Conservation (phyloP, 1,284 basidiomycete species). For the Ustilago sp. region DNA sequence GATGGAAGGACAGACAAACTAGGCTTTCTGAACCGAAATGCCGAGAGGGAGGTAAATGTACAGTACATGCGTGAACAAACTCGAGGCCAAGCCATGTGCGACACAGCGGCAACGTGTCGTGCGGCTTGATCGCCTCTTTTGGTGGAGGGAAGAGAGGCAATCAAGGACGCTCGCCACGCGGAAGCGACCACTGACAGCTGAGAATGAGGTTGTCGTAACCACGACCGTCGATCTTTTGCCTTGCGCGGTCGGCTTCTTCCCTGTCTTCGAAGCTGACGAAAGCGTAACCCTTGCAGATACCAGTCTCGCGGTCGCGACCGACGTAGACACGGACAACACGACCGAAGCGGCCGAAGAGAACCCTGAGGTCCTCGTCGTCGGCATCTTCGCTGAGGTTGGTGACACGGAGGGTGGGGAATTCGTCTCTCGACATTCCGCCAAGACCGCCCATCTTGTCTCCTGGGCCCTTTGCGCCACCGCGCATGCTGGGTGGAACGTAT, state of each 20-base stretch:
- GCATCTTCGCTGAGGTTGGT: slow-evolving; percentile 97
- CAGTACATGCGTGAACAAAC: slow-evolving; percentile 33
- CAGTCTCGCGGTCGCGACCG: slow-evolving; percentile 93
- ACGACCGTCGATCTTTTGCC: slow-evolving; percentile 91
- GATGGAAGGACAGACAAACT: slow-evolving; percentile 15
- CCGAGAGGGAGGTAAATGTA: slow-evolving; percentile 37
- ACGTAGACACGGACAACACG: slow-evolving; percentile 90
- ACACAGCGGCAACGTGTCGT: background rate
- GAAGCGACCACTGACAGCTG: slow-evolving; percentile 83
- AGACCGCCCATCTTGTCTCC: slow-evolving; percentile 82
- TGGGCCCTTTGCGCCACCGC: slow-evolving; percentile 75
- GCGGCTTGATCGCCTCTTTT: slow-evolving; percentile 14
- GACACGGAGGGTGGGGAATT: slow-evolving; percentile 94
- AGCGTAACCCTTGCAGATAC: slow-evolving; percentile 93
- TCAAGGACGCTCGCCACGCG: slow-evolving; percentile 65
- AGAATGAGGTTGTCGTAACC: slow-evolving; percentile 91
- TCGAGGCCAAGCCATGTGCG: background rate
- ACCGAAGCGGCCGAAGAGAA: slow-evolving; percentile 78
- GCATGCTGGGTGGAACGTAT: slow-evolving; percentile 93
- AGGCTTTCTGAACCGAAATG: slow-evolving; percentile 24
- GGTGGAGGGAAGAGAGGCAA: background rate
- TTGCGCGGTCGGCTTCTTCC: slow-evolving; percentile 83
- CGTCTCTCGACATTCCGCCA: slow-evolving; percentile 74
- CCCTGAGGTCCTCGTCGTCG: slow-evolving; percentile 91
- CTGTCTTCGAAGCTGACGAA: slow-evolving; percentile 93